Percentiles rank a stretch among this genome's conserved stretches.
Evolutionary conservation across 139 green algal species (phyloP).

Genomic region (Chlorella sp.): DNA sequence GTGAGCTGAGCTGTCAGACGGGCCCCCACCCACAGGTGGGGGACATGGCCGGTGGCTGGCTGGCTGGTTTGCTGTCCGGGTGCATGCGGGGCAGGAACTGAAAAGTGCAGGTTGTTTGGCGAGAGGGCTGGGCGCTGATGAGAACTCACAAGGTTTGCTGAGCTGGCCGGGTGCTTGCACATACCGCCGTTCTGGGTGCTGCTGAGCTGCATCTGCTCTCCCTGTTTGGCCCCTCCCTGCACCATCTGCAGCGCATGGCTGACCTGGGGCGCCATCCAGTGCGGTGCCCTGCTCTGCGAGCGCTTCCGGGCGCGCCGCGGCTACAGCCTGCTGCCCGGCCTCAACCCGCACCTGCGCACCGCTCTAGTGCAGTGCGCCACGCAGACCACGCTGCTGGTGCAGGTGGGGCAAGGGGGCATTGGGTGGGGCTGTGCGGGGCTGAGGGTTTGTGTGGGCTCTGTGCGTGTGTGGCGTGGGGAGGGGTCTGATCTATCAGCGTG

Average conservation of each 20-base stretch:
- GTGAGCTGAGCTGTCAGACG: too few species aligned
- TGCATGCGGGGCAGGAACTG: too few species aligned
- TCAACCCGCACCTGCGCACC: constrained; percentile 21
- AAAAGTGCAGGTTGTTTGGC: background rate
- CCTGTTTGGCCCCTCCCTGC: background rate
- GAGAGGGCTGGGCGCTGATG: background rate
- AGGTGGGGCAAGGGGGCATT: background rate
- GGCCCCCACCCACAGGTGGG: too few species aligned
- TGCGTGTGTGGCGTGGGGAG: too few species aligned
- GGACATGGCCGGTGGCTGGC: too few species aligned
- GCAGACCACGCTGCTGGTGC: constrained; percentile 24
- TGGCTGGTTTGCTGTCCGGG: too few species aligned
- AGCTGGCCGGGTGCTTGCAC: background rate
- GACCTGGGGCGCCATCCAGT: constrained; percentile 21
- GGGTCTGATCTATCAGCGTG: too few species aligned
- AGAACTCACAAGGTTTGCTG: background rate
- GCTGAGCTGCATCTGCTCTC: background rate
- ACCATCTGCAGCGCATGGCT: constrained; percentile 24
- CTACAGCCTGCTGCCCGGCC: background rate
- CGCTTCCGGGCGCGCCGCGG: background rate
- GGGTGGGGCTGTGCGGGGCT: background rate
- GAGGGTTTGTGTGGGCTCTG: background rate
- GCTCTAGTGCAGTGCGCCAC: constrained; percentile 16
- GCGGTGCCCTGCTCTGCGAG: constrained; percentile 1
- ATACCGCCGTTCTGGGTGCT: background rate